Conservation (phyloP, 371 early-diverging fungal species). For the Syncephalastrum contaminatum region DNA sequence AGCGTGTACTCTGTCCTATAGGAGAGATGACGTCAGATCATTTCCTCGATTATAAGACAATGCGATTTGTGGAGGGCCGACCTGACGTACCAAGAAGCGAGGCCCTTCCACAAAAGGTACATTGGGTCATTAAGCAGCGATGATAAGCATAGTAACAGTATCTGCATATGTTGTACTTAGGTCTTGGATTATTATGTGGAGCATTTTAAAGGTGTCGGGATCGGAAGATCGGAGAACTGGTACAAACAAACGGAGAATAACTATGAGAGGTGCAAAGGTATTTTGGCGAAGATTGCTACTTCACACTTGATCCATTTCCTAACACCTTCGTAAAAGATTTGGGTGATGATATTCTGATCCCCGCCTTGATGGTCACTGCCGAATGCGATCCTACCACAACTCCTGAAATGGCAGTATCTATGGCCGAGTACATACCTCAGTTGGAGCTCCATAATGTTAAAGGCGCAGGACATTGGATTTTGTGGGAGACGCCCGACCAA, state of each 20-base stretch:
- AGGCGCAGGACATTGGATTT: constrained; percentile 45
- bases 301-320: too few relatives aligned
- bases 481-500: constrained; percentile 44
- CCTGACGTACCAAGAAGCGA: constrained; percentile 21
- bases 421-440: constrained; percentile 31
- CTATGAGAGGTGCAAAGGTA: constrained; percentile 41
- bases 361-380: constrained; percentile 43
- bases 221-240: constrained; percentile 41
- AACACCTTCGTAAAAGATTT: constrained; percentile 9
- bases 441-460: constrained; percentile 28
- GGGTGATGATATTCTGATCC: constrained; percentile 31
- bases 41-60: constrained; percentile 23
- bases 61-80: constrained; percentile 30
- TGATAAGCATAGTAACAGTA: too few relatives aligned
- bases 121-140: too few relatives aligned
- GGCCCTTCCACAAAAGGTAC: constrained; percentile 19
- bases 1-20: constrained; percentile 30
- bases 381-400: constrained; percentile 37
- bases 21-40: constrained; percentile 10
- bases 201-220: constrained; percentile 25
- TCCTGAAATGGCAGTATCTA: constrained; percentile 32
- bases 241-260: constrained; percentile 40
- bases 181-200: constrained; percentile 39
- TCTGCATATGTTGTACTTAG: too few relatives aligned
- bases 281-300: not conserved